A percentile compares a stretch with the other conserved stretches of the same genome.
Conservation (phyloP, 768 basidiomycete genomes). For the Lactifluus echinatus region DNA sequence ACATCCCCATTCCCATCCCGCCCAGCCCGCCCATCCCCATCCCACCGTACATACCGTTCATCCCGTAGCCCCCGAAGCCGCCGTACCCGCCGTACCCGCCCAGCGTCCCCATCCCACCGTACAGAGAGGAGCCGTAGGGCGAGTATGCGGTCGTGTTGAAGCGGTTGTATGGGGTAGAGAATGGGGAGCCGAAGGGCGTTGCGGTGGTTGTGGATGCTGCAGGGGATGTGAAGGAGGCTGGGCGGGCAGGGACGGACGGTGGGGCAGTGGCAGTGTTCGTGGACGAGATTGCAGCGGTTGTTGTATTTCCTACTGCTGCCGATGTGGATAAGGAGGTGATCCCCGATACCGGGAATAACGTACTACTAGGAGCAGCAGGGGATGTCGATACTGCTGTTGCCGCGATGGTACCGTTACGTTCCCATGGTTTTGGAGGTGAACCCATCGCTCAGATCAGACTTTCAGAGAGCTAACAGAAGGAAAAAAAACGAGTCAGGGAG, state of each 20-base stretch:
- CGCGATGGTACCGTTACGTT: constrained; percentile 37
- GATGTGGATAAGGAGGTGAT: background rate
- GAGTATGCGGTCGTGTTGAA: constrained; percentile 28
- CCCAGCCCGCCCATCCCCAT: constrained; percentile 34
- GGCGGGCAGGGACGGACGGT: constrained; percentile 53
- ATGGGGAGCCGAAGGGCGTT: constrained; percentile 27
- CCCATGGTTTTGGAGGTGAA: constrained; percentile 89
- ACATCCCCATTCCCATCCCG: constrained; percentile 37
- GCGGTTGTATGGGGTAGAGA: constrained; percentile 36
- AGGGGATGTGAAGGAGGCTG: constrained; percentile 37
- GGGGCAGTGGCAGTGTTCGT: background rate
- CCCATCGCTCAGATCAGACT: constrained; percentile 41
- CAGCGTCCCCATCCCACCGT: constrained; percentile 36
- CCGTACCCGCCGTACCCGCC: constrained; percentile 34
- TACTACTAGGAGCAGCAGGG: constrained; percentile 49
- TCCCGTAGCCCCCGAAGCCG: constrained; percentile 23
- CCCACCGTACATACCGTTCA: constrained; percentile 33
- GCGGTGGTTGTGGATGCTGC: constrained; percentile 28
- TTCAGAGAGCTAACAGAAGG: background rate
- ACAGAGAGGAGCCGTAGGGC: constrained; percentile 36
- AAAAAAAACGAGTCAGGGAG: background rate
- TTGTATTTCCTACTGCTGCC: too few species aligned
- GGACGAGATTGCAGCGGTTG: too few species aligned
- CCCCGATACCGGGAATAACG: constrained; percentile 35
- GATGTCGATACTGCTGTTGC: constrained; percentile 21